Evolutionary conservation across 345 rosid genomes (phyloP), one percentile per base, ranked within the genome.

Genomic region (Anacardium occidentale): DNA sequence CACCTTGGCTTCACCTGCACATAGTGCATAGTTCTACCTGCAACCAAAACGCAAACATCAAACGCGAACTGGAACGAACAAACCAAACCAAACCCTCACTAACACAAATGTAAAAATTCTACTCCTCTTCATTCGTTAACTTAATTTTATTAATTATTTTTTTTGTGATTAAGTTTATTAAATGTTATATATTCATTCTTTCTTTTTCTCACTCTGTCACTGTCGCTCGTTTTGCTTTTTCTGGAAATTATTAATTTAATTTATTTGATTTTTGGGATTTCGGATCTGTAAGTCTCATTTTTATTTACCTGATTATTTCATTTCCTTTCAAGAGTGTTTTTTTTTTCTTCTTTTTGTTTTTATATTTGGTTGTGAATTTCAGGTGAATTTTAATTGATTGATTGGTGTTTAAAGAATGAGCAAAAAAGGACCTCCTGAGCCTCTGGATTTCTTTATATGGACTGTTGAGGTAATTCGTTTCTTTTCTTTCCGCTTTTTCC

Each of bases 401-500:
- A 10, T 76, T 52, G 59, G 52, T 15, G 66, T 29, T 56, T 7
- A 56, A 64, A 72, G 65, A 61, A 94, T 94, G 98, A 92, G 80
- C 85, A 90, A 85, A 85, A 94, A 81, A 45, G 83, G 75, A 69
- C 89, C 87, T 0, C 98, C 98, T 0, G 98, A 94, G 88, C 98
- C 98, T 29, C 98, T 94, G 61, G 98, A 94, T 94, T 94, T 94
- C 97, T 94, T 94, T 89, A 92, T 94, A 79, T 94, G 98, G 98
- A 94, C 97, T 76, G 89, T 92, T 64, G 96, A 94, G 98, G 98
- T 94, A 85, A 26, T 52, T 40, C 11, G 13, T 47, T 67, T 18
- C 8, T 15, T 59, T 51, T 55, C 18, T 62, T 64, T 13, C 59
- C 40, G 0, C 63, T 58, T 51, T 62, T 48, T 13, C 11, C 13